Conservation (phyloP, 2,329 filamentous ascomycete genomes). For the Cercospora sojina region DNA sequence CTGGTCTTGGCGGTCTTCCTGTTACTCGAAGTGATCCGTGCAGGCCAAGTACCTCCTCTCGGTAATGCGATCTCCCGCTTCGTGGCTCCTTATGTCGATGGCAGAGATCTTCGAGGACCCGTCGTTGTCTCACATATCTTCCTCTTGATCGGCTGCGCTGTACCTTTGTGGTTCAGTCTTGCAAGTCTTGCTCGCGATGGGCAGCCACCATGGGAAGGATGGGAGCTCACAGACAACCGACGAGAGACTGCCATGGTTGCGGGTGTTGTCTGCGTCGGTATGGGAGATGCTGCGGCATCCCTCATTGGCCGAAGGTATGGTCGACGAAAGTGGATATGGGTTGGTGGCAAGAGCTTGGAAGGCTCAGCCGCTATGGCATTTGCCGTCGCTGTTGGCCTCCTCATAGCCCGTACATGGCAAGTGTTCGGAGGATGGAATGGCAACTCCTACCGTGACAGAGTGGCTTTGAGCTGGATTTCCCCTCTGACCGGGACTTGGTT, state of each 20-base stretch:
- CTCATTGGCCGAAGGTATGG: conserved; percentile 86
- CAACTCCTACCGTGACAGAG: conserved; percentile 12
- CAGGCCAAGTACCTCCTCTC: conserved; percentile 85
- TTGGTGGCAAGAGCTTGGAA: conserved; percentile 92
- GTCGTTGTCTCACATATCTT: conserved; percentile 97
- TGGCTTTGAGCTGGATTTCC: not conserved
- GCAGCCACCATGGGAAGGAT: conserved; percentile 60
- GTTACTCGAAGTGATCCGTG: conserved; percentile 82
- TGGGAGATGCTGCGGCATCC: conserved; percentile 91
- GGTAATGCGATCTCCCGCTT: conserved; percentile 84
- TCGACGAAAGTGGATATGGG: conserved; percentile 90
- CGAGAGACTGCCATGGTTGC: conserved; percentile 87
- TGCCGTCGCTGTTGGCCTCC: conserved; percentile 74
- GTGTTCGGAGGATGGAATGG: conserved; percentile 68
- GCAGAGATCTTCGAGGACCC: conserved; percentile 85
- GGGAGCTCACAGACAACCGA: conserved; percentile 61
- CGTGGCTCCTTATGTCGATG: conserved; percentile 90
- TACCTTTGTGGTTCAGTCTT: conserved; percentile 86
- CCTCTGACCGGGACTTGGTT: conserved; percentile 15
- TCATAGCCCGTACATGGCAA: conserved; percentile 71
- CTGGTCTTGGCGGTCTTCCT: conserved; percentile 82
- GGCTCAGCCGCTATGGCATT: conserved; percentile 76
- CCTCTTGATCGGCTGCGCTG: conserved; percentile 88
- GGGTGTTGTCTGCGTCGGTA: conserved; percentile 88
- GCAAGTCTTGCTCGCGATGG: conserved; percentile 64